Base-by-base conservation (phyloP, 352 stramenopile genomes). In the Phytophthora pistaciae region DNA sequence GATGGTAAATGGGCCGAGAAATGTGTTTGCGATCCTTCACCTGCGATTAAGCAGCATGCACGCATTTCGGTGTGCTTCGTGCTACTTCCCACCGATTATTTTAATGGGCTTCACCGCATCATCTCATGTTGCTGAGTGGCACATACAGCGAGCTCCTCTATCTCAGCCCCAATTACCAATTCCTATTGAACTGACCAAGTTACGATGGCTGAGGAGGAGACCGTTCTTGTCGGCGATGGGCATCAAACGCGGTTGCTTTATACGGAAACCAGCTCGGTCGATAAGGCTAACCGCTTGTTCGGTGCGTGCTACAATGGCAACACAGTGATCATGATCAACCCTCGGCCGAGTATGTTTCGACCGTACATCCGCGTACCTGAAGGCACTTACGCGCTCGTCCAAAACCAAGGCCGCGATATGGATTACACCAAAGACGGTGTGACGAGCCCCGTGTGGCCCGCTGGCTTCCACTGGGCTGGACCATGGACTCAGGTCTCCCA, bases 301-400 rank as follows among this genome's bases (percentile, higher is more conserved):
- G 79, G 82, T 9, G 77, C 79, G 3, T 88, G 87, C 67, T 88
- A 85, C 68, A 81, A 90, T 60, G 84, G 84, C 52, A 90, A 90
- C 72, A 91, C 86, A 2, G 77, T 96, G 5, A 70, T 96, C 44
- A 85, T 94, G 42, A 84, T 92, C 56, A 85, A 92, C 53, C 87
- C 84, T 8, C 75, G 75, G 7, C 75, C 80, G 0, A 83, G 59
- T 50, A 71, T 74, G 16, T 74, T 93, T 56, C 84, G 83, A 73
- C 87, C 79, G 1, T 95, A 92, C 52, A 92, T 97, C 57, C 85
- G 87, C 25, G 88, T 96, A 11, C 91, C 90, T 6, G 84, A 97
- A 62, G 91, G 91, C 46, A 93, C 85, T 72, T 96, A 96, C 64
- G 89, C 88, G 9, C 80, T 97, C 9, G 89, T 96, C 4, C 91